phyloP scores from a whole-genome alignment of 2,329 filamentous ascomycete species.

The Colletotrichum sp. region DNA sequence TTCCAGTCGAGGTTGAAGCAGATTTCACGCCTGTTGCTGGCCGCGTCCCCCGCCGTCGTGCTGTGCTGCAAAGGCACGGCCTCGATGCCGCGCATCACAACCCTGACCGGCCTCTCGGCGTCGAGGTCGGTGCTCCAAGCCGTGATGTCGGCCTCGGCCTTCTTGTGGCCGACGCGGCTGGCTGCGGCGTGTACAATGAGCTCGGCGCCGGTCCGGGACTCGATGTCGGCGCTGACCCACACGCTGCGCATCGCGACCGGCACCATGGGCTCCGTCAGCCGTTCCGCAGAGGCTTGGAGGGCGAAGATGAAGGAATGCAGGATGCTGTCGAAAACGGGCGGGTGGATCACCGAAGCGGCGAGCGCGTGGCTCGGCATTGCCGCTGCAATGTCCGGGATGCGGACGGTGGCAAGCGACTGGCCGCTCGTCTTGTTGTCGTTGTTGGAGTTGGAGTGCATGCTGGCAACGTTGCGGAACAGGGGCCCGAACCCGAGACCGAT shows the following conservation, averaged over 20 bases:
- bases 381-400: conserved; percentile 19
- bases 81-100: background rate
- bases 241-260: background rate
- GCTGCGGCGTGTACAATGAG: background rate
- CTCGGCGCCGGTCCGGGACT: background rate
- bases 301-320: conserved; percentile 3
- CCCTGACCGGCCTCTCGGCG: background rate
- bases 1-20: conserved; percentile 1
- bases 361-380: conserved; percentile 25
- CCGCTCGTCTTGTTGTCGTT: background rate
- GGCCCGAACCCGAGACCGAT: background rate
- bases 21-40: background rate
- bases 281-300: background rate
- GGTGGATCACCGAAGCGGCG: conserved; percentile 30
- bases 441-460: background rate
- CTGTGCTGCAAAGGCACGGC: background rate
- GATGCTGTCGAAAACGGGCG: conserved; percentile 33
- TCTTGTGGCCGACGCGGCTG: background rate
- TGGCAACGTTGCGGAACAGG: background rate
- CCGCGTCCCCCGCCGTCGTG: background rate
- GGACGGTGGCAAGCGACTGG: background rate
- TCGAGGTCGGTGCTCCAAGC: background rate
- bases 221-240: background rate
- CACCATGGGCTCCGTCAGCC: background rate
- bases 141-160: background rate